phyloP scores from a whole-genome alignment of 306 rosid species.

The Gillenia trifoliata region DNA sequence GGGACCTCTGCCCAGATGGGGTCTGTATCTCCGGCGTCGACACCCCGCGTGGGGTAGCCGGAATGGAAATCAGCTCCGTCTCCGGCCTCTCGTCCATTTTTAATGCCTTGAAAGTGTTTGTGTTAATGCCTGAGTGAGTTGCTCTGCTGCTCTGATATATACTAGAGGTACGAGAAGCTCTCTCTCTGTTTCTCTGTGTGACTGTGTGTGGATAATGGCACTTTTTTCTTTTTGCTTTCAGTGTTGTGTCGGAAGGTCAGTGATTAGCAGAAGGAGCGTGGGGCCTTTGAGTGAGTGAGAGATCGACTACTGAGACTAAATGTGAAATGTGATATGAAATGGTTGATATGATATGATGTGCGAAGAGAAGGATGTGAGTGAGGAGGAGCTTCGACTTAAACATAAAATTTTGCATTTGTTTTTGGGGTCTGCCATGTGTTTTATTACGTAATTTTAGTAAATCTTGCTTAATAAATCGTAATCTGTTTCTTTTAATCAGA shows the following conservation, averaged over 20 bases:
- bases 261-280: neutral
- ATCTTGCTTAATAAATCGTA: neutral
- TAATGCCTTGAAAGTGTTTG: neutral
- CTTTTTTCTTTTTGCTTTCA: constrained; percentile 4
- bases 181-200: neutral
- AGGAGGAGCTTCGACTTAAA: neutral
- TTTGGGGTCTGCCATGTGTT: too few species aligned
- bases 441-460: too few species aligned
- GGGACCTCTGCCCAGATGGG: constrained; percentile 90
- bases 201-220: neutral
- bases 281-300: neutral
- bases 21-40: constrained; percentile 92
- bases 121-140: neutral
- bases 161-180: neutral
- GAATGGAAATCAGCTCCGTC: constrained; percentile 92
- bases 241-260: constrained; percentile 24
- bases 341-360: neutral
- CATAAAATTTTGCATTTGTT: neutral
- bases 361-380: neutral
- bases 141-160: neutral
- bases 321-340: neutral
- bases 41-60: constrained; percentile 81
- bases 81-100: constrained; percentile 92
- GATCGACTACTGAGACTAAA: neutral
- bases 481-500: neutral